These are phyloP conservation scores for Chloris gayana DNA, from an alignment of 176 grass and related monocot species.

Conservation along the genomic window DNA sequence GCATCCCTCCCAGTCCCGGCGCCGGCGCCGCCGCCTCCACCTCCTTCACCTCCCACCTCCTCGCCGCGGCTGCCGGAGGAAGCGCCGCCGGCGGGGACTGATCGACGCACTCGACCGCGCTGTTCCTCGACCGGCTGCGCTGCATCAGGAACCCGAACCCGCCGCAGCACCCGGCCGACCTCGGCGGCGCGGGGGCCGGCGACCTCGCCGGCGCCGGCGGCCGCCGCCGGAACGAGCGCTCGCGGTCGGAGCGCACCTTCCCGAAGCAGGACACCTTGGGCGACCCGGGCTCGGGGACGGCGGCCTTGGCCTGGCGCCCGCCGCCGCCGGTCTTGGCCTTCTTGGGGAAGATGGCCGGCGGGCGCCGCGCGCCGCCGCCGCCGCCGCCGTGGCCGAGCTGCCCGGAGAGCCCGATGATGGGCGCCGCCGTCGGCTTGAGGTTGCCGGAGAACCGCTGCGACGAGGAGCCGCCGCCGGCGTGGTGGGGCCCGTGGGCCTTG, in stretches of 20 bases:
- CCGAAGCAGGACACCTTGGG: constrained; percentile 96
- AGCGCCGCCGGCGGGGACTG: constrained; percentile 32
- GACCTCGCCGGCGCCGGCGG: background rate
- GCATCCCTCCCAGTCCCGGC: constrained; percentile 62
- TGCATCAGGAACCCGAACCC: constrained; percentile 47
- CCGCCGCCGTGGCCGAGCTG: constrained; percentile 48
- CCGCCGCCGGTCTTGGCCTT: constrained; percentile 50
- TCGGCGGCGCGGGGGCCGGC: background rate
- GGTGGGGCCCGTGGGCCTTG: constrained; percentile 21
- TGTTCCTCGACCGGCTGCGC: constrained; percentile 37
- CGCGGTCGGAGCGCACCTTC: constrained; percentile 69
- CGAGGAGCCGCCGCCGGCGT: background rate
- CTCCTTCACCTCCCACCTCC: background rate
- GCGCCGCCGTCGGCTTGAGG: constrained; percentile 55
- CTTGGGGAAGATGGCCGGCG: constrained; percentile 67
- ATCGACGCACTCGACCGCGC: constrained; percentile 36
- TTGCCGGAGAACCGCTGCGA: constrained; percentile 76
- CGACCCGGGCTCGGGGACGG: constrained; percentile 66
- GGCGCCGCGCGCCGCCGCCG: constrained; percentile 33
- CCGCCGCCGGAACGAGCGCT: constrained; percentile 27
- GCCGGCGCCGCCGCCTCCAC: background rate
- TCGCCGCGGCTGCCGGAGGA: background rate
- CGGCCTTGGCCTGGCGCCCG: constrained; percentile 50
- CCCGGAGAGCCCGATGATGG: constrained; percentile 61
- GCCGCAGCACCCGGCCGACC: constrained; percentile 49